Evolutionary conservation across 495 filamentous ascomycete species (phyloP).

Genomic region (Penicillium riverlandense): DNA sequence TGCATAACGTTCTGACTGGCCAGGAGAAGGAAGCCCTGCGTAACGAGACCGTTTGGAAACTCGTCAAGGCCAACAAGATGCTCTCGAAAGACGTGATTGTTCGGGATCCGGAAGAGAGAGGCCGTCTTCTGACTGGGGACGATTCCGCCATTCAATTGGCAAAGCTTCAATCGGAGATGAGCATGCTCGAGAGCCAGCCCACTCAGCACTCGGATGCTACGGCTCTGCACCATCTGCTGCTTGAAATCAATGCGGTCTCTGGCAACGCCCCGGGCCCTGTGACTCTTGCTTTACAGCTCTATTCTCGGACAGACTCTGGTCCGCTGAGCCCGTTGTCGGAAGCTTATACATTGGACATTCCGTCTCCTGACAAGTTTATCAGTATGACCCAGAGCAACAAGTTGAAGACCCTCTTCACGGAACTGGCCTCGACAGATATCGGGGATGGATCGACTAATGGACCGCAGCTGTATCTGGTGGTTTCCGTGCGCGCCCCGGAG

Average conservation of each 20-base stretch:
- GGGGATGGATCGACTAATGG: conserved; percentile 64
- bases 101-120: conserved; percentile 73
- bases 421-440: conserved; percentile 74
- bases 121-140: conserved; percentile 79
- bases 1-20: conserved; percentile 85
- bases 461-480: conserved; percentile 72
- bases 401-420: conserved; percentile 80
- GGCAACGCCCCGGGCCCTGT: conserved; percentile 65
- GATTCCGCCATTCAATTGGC: conserved; percentile 91
- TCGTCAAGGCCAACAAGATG: conserved; percentile 89
- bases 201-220: conserved; percentile 57
- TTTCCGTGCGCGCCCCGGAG: conserved; percentile 64
- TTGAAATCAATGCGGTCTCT: conserved; percentile 74
- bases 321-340: conserved; percentile 67
- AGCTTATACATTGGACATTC: conserved; percentile 72
- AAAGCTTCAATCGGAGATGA: conserved; percentile 90
- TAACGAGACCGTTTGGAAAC: conserved; percentile 87
- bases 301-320: conserved; percentile 56
- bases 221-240: conserved; percentile 73
- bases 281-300: conserved; percentile 74
- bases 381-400: conserved; percentile 49
- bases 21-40: conserved; percentile 70
- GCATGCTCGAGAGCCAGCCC: conserved; percentile 76
- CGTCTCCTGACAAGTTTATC: conserved; percentile 59
- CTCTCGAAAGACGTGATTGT: conserved; percentile 90